A percentile compares a stretch with the other conserved stretches of the same genome.
phyloP scores from a whole-genome alignment of 768 basidiomycete species.

The Pleurotus salmoneostramineus region DNA sequence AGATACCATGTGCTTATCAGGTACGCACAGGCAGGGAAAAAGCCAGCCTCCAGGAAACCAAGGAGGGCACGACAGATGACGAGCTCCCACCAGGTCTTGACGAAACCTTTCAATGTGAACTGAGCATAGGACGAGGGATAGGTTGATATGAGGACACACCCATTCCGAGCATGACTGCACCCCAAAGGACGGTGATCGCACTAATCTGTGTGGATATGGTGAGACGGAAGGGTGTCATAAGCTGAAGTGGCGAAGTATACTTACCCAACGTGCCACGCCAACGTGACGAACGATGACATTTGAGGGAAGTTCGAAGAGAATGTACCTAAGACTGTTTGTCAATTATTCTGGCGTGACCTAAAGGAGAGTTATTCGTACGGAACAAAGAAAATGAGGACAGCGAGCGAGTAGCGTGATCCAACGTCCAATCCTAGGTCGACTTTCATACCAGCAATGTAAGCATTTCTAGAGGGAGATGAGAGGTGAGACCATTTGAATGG shows the following conservation, averaged over 20 bases:
- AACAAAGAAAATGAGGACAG: conserved; percentile 3
- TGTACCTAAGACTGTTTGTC: not conserved
- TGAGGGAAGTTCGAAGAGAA: conserved; percentile 5
- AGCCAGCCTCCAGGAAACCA: conserved; percentile 1
- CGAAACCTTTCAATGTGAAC: not conserved
- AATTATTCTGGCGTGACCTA: not conserved
- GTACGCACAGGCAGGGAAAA: conserved; percentile 10
- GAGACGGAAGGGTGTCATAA: not conserved
- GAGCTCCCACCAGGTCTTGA: conserved; percentile 6
- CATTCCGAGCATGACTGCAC: conserved; percentile 4
- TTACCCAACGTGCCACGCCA: conserved; percentile 5
- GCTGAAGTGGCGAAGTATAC: conserved; percentile 22
- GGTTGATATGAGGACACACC: not conserved
- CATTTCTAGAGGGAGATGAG: not conserved
- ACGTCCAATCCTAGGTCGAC: not conserved
- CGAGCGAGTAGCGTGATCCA: conserved; percentile 1
- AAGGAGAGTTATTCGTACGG: not conserved
- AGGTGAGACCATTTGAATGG: not conserved
- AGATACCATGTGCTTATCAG: conserved; percentile 22
- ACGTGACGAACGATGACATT: conserved; percentile 1
- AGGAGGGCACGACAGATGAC: conserved; percentile 4
- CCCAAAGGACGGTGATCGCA: conserved; percentile 1
- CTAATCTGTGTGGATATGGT: not conserved
- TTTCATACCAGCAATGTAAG: conserved; percentile 3
- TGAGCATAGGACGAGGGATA: too few species aligned